These are phyloP conservation scores for Scheffersomyces spartinae DNA, from an alignment of 805 yeast genomes.

Conservation along the genomic window DNA sequence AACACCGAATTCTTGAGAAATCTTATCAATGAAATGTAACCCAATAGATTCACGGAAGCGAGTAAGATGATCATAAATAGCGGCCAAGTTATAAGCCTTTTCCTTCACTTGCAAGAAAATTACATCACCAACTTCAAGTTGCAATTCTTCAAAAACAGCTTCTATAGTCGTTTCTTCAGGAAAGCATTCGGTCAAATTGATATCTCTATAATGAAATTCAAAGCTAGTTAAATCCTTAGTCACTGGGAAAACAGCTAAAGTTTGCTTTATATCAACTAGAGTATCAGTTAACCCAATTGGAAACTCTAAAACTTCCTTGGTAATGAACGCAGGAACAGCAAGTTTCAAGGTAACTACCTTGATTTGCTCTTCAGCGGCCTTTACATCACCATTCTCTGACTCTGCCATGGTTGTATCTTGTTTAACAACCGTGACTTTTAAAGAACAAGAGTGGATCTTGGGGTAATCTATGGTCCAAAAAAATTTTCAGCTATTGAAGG, in stretches of 20 bases:
- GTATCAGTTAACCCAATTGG: slow-evolving; percentile 32
- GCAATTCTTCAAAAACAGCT: slow-evolving; percentile 10
- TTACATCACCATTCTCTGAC: slow-evolving; percentile 6
- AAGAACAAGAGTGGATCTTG: too few relatives aligned
- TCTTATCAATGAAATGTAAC: slow-evolving; percentile 35
- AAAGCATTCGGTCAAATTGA: slow-evolving; percentile 12
- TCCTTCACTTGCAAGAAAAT: slow-evolving; percentile 32
- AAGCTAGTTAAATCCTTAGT: slow-evolving; percentile 55
- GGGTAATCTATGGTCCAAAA: too few relatives aligned
- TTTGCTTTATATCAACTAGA: slow-evolving; percentile 44
- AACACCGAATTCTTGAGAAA: slow-evolving; percentile 28
- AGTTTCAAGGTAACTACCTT: slow-evolving; percentile 12
- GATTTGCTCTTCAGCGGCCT: slow-evolving; percentile 5
- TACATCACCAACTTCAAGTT: not conserved
- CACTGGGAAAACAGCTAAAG: slow-evolving; percentile 44
- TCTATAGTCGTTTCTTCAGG: slow-evolving; percentile 2
- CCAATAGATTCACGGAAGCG: slow-evolving; percentile 53
- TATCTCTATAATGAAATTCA: slow-evolving; percentile 28
- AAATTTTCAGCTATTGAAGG: too few relatives aligned
- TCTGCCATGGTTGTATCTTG: too few relatives aligned
- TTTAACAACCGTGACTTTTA: too few relatives aligned
- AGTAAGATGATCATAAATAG: slow-evolving; percentile 50
- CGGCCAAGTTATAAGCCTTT: slow-evolving; percentile 47
- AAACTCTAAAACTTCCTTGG: slow-evolving; percentile 13
- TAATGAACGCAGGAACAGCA: slow-evolving; percentile 7